Evolutionary conservation across 2,329 filamentous ascomycete genomes (phyloP), one percentile per base, ranked within the genome.

Genomic region (Epichloe uncinata): DNA sequence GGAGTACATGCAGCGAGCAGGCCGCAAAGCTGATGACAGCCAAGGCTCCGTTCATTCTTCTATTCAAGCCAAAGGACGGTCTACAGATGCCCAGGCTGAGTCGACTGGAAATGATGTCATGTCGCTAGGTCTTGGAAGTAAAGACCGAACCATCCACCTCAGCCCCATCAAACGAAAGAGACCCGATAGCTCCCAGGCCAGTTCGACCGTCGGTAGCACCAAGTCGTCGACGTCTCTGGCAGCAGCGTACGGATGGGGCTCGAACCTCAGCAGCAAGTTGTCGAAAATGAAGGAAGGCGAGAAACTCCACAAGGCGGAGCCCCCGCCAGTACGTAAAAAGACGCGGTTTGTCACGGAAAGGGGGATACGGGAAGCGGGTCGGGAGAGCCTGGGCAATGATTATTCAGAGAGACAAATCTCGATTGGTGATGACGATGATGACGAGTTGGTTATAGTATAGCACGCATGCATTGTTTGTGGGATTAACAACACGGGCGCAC

Each of bases 261-360:
- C 69, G 8, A 66, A 64, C 35, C 63, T 83, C 6, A 70, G 66
- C 52, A 71, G 74, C 40, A 82, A 82, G 64, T 67, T 84, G 26
- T 63, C 73, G 3, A 70, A 73, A 54, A 82, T 84, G 80, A 80
- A 75, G 60, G 73, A 79, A 4, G 79, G 79, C 2, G 77, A 80
- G 62, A 74, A 69, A 55, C 58, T 79, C 18, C 61, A 61, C 52
- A 60, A 61, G 44, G 57, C 57, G 30, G 45, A 49, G 7, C 58
- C 60, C 34, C 60, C 62, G 60, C 78, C 78, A 0, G 73, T 79
- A 34, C 73, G 77, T 56, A 84, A 87, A 67, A 87, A 87, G 73
- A 89, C 85, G 47, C 73, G 85, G n/a, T 89, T 90, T 60, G 76
- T 89, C 40, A 87, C 85, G 26, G 80, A 81, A 41, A 86, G 83